A percentile compares a stretch with the other conserved stretches of the same genome.
phyloP scores from a whole-genome alignment of 2,329 filamentous ascomycete species.

The Esteya vermicola region DNA sequence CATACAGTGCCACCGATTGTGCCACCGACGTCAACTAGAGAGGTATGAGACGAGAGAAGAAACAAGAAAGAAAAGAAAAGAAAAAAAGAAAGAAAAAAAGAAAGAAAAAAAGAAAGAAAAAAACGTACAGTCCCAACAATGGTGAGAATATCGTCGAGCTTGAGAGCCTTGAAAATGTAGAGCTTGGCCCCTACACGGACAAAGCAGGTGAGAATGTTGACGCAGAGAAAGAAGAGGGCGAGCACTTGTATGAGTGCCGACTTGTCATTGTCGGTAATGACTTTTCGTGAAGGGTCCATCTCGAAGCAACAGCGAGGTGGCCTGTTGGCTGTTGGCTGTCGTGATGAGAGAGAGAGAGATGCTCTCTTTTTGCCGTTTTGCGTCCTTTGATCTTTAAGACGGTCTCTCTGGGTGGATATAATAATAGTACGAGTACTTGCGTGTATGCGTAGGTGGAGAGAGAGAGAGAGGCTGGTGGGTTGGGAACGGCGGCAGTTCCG shows the following conservation, averaged over 20 bases:
- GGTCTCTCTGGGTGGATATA: too few species aligned
- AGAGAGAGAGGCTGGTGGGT: too few species aligned
- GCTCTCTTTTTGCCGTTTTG: too few species aligned
- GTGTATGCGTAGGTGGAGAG: too few species aligned
- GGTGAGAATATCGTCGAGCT: background rate
- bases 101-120: background rate
- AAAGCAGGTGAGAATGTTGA: background rate
- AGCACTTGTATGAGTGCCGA: constrained; percentile 2
- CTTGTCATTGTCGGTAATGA: constrained; percentile 3
- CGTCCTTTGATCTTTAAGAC: too few species aligned
- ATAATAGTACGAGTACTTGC: too few species aligned
- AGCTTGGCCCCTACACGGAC: background rate
- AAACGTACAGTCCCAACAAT: constrained; percentile 2
- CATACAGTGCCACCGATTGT: constrained; percentile 1
- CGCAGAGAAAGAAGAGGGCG: background rate
- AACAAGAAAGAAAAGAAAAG: background rate
- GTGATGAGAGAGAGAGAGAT: too few species aligned
- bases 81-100: background rate
- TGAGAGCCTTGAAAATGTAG: constrained; percentile 1
- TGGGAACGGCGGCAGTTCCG: too few species aligned
- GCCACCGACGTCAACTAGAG: background rate
- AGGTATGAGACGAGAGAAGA: background rate
- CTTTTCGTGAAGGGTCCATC: constrained; percentile 1
- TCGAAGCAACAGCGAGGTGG: too few species aligned
- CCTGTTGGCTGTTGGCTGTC: too few species aligned